Evolutionary conservation across 441 rosid genomes (phyloP).

Genomic region (Brassica balearica): DNA sequence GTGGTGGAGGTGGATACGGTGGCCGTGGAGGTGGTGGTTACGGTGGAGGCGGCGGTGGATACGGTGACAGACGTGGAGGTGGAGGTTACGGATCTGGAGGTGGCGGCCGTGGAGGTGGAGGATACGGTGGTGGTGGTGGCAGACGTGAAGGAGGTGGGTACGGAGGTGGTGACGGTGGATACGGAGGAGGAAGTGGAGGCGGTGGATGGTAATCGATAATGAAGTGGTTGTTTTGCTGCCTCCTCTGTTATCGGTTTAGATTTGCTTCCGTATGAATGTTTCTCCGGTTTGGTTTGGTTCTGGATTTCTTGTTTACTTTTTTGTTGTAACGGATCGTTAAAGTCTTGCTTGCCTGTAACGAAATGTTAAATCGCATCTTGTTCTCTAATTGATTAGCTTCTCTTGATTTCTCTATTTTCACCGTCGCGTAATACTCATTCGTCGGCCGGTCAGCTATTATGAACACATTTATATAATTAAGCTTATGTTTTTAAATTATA

Average conservation of each 20-base stretch:
- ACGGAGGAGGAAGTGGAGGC: slow-evolving; percentile 31
- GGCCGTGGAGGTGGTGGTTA: slow-evolving; percentile 48
- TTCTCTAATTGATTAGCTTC: slow-evolving; percentile 13
- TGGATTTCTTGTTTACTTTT: slow-evolving; percentile 25
- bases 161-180: slow-evolving; percentile 43
- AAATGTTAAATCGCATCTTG: slow-evolving; percentile 35
- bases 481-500: neutral
- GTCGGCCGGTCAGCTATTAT: neutral
- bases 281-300: slow-evolving; percentile 17
- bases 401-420: neutral
- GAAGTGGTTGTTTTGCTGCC: neutral
- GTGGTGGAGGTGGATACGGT: slow-evolving; percentile 44
- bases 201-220: slow-evolving; percentile 37
- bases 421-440: neutral
- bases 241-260: slow-evolving; percentile 25
- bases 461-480: neutral
- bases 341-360: slow-evolving; percentile 24
- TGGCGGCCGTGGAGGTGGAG: slow-evolving; percentile 27
- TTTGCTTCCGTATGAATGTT: neutral
- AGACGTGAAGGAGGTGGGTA: slow-evolving; percentile 34
- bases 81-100: slow-evolving; percentile 51
- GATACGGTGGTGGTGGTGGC: slow-evolving; percentile 47
- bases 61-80: slow-evolving; percentile 36
- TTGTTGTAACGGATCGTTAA: slow-evolving; percentile 35
- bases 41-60: slow-evolving; percentile 48